A percentile compares a stretch with the other conserved stretches of the same genome.
Evolutionary conservation across 2,329 filamentous ascomycete species (phyloP).

Genomic region (Talaromyces sp.): DNA sequence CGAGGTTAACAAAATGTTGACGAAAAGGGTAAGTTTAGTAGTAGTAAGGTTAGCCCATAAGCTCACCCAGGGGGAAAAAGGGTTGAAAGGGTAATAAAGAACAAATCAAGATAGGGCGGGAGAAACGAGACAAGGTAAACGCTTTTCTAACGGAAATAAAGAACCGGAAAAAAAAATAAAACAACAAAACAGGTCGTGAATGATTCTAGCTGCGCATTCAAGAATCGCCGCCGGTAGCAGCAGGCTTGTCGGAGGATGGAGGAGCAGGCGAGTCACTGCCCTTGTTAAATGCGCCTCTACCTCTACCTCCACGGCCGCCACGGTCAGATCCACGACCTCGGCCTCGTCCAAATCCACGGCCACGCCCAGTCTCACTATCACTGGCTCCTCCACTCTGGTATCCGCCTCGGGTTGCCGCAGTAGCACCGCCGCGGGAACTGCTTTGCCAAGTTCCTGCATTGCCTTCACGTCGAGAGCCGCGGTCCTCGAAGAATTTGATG

Average conservation of each 20-base stretch:
- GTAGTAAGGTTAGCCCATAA: background rate
- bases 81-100: constrained; percentile 15
- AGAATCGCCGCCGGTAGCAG: constrained; percentile 28
- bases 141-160: constrained; percentile 13
- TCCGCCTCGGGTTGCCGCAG: constrained; percentile 61
- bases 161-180: constrained; percentile 14
- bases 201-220: constrained; percentile 12
- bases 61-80: constrained; percentile 16
- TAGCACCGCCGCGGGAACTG: constrained; percentile 60
- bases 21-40: constrained; percentile 1
- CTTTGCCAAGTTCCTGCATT: constrained; percentile 54
- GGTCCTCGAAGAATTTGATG: constrained; percentile 77
- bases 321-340: constrained; percentile 51
- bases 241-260: constrained; percentile 31
- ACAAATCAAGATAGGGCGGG: background rate
- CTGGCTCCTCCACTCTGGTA: constrained; percentile 84
- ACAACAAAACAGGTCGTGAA: constrained; percentile 2
- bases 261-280: constrained; percentile 40
- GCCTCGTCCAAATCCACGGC: constrained; percentile 54
- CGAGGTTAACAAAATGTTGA: background rate
- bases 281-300: constrained; percentile 37
- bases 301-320: constrained; percentile 56
- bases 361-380: constrained; percentile 62
- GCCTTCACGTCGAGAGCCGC: constrained; percentile 45
- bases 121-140: constrained; percentile 1